Base-by-base conservation (phyloP, 2,329 filamentous ascomycete genomes). In the Diaporthe caulivora region DNA sequence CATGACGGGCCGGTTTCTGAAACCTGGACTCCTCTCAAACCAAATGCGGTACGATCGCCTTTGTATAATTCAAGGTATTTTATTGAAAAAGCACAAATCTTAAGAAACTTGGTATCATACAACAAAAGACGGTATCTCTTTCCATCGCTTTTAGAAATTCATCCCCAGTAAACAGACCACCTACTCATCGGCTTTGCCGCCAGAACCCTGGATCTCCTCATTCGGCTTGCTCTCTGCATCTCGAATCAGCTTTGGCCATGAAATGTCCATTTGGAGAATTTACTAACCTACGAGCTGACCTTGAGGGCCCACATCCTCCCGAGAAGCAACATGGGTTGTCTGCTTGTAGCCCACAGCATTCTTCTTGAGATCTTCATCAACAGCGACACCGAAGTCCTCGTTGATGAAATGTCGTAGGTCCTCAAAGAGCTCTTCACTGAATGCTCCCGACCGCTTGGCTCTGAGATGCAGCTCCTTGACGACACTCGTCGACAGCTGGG, bases 391-490 rank as follows among this genome's bases (percentile, higher is more conserved):
- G 31, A 49, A 58, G 17, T 31, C 62, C 13, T 67, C 65, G 9
- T 40, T 55, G 6, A 67, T 24, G 6, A 51, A 44, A 3, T 72
- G 68, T n/a, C 72, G 60, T 17, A 78, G 17, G 15, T 75, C 62
- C 37, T 70, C 47, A 29, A 78, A 77, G 5, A 71, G 24, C 34
- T 72, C 72, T 3, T 69, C 70, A 10, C 26, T 62, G 47, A 72
- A 78, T 17, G 72, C 76, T 0, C 78, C 78, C 0, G 72, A 75
- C 64, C 71, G 74, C 65, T 71, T 53, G 0, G 76, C 78, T 3
- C 71, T 73, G 3, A 37, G 13, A n/a, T 72, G 71, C 29, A 79
- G 77, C 49, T 77, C 72, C 17, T 72, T 64, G 15, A 77, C 44
- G 0, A 78, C 11, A 5, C 40, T 62, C 1, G 26, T 29, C 1